Evolutionary conservation across 805 yeast genomes (phyloP).

Genomic region (Ogataea degrootiae): DNA sequence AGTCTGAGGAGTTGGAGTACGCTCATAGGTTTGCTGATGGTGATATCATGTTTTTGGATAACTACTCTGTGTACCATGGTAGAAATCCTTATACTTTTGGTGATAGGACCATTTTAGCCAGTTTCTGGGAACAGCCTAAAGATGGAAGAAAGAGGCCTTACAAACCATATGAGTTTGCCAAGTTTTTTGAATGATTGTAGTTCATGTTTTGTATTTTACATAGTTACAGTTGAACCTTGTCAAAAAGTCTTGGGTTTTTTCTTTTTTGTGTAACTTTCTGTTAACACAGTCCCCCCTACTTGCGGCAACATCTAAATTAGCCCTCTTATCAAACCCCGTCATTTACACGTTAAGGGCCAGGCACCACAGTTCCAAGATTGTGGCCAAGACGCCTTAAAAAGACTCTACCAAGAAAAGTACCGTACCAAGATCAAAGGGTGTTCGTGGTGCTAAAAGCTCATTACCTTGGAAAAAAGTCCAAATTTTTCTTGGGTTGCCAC

Average conservation of each 20-base stretch:
- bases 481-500: no score
- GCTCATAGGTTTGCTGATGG: constrained; percentile 19
- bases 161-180: constrained; percentile 2
- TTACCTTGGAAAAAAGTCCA: no score
- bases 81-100: constrained; percentile 19
- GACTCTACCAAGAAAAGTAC: no score
- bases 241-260: neutral
- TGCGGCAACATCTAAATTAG: no score
- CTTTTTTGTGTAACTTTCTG: no score
- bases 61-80: constrained; percentile 23
- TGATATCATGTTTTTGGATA: constrained; percentile 21
- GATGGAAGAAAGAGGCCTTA: constrained; percentile 3
- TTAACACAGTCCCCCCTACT: no score
- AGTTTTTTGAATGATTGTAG: neutral
- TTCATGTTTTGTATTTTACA: neutral
- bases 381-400: no score
- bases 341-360: no score
- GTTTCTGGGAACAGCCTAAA: constrained; percentile 18
- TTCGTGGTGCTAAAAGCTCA: no score
- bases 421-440: no score
- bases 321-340: no score
- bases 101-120: constrained; percentile 19
- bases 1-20: constrained; percentile 19
- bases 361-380: no score
- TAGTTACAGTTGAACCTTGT: neutral